These are phyloP conservation scores for Decorospora gaudefroyi DNA, from an alignment of 2,329 filamentous ascomycete genomes.

Conservation along the genomic window DNA sequence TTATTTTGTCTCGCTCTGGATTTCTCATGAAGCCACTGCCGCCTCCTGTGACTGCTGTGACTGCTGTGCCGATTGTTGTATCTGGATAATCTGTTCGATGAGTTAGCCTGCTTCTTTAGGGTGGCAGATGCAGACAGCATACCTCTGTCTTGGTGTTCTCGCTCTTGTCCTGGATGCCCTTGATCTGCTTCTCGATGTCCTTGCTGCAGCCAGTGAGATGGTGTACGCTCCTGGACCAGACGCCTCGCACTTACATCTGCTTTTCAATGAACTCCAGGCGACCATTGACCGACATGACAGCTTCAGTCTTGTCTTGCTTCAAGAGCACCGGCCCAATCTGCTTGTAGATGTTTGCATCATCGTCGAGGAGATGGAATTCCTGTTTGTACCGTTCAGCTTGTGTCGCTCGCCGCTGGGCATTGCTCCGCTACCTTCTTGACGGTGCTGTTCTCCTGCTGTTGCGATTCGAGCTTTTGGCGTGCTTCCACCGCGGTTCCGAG, in stretches of 20 bases:
- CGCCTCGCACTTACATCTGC: conserved; percentile 72
- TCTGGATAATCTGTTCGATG: conserved; percentile 35
- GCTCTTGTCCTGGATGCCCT: conserved; percentile 65
- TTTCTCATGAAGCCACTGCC: conserved; percentile 16
- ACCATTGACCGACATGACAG: conserved; percentile 86
- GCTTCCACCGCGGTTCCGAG: conserved; percentile 75
- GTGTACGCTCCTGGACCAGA: neutral
- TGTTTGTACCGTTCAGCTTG: conserved; percentile 44
- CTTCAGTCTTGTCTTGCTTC: conserved; percentile 92
- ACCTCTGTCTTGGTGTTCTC: conserved; percentile 70
- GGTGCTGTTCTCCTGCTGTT: conserved; percentile 88
- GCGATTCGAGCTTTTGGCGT: conserved; percentile 88
- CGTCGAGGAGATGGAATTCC: conserved; percentile 80
- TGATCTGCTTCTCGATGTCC: conserved; percentile 68
- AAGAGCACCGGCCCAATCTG: conserved; percentile 88
- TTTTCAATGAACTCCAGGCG: conserved; percentile 90
- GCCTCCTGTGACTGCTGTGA: conserved; percentile 31
- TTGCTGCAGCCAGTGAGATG: conserved; percentile 54
- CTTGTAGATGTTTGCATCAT: conserved; percentile 93
- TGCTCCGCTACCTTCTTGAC: conserved; percentile 71
- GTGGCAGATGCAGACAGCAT: conserved; percentile 10
- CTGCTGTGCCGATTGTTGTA: conserved; percentile 34
- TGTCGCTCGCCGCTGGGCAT: neutral
- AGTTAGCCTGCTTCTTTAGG: conserved; percentile 5
- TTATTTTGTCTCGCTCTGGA: no score